Percentiles rank a stretch among this genome's conserved stretches.
phyloP scores from a whole-genome alignment of 2,329 filamentous ascomycete species.

The Penicillium sp. region DNA sequence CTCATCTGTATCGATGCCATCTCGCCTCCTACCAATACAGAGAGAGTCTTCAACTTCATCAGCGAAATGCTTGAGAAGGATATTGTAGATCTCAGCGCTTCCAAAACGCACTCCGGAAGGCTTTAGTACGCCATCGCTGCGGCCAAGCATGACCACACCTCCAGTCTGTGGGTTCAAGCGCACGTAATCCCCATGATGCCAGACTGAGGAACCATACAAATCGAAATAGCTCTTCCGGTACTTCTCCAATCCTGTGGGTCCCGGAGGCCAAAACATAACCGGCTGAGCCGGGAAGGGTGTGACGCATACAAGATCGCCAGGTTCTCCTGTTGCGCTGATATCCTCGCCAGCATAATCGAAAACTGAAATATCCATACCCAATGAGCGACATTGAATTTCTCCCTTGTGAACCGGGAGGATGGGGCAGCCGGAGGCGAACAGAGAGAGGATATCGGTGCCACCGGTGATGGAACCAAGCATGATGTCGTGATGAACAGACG shows the following conservation, averaged over 20 bases:
- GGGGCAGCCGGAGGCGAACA: conserved; percentile 84
- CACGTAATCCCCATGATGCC: conserved; percentile 96
- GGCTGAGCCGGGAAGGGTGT: conserved; percentile 88
- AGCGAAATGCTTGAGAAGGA: conserved; percentile 81
- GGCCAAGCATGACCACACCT: conserved; percentile 84
- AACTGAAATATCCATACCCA: conserved; percentile 71
- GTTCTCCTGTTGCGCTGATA: conserved; percentile 61
- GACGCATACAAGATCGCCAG: conserved; percentile 85
- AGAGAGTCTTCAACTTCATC: conserved; percentile 78
- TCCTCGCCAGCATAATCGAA: conserved; percentile 59
- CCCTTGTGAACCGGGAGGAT: conserved; percentile 70
- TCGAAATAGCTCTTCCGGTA: conserved; percentile 88
- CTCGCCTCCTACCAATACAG: conserved; percentile 74
- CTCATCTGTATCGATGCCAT: conserved; percentile 72
- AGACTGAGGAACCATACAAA: conserved; percentile 65
- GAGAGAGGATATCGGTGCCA: conserved; percentile 92
- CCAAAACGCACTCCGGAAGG: conserved; percentile 89
- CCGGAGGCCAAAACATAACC: conserved; percentile 75
- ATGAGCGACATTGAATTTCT: conserved; percentile 73
- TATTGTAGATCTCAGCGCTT: conserved; percentile 92
- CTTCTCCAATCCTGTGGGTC: conserved; percentile 66
- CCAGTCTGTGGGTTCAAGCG: conserved; percentile 67
- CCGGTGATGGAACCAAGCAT: conserved; percentile 93
- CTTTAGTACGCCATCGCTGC: conserved; percentile 90
- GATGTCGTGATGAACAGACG: conserved; percentile 73